Base-by-base conservation (phyloP, 257 asterid genomes). In the Prunella vulgaris region DNA sequence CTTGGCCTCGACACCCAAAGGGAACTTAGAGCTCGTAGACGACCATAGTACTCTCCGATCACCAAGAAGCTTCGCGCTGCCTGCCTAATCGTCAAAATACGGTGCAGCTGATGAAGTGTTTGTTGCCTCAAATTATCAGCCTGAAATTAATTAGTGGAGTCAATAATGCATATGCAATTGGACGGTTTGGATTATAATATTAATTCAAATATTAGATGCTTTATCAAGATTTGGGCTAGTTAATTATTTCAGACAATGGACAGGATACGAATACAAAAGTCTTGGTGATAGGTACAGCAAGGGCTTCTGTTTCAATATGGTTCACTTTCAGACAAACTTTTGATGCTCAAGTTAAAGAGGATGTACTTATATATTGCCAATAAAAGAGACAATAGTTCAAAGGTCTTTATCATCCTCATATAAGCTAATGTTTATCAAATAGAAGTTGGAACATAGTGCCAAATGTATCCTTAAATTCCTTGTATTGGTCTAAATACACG, bases 41-140 rank as follows among this genome's bases (percentile, higher is more conserved):
- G 91, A 10, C 87, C 94, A 73, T 93, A 87, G 80, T 90, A 90
- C 73, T 93, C 97, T 44, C 97, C 97, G 32, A 88, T 93, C 64
- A 81, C 87, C 87, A 93, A 59, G 78, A 93, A 91, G 66, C 99
- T 88, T 10, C 89, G 77, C 0, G 94, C 96, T 4, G 95, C 96
- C 76, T 93, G 99, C 33, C 97, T 84, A 0, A 90, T 84, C 0
- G 99, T 93, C 81, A 93, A 68, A 72, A 84, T 78, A 28, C 96
- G 79, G 20, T 76, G 83, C 22, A 93, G 83, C 48, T 88, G 97
- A 56, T 93, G 99, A 64, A 93, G 90, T 1, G 96, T 90, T 68
- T 93, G 97, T 12, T 90, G 96, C 67, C 99, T 84, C 61, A 93
- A 75, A 62, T 93, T 87, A 85, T 93, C 99, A 38, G 97, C 99